phyloP scores from a whole-genome alignment of 1,284 basidiomycete species.

The Ceratobasidium sp. region DNA sequence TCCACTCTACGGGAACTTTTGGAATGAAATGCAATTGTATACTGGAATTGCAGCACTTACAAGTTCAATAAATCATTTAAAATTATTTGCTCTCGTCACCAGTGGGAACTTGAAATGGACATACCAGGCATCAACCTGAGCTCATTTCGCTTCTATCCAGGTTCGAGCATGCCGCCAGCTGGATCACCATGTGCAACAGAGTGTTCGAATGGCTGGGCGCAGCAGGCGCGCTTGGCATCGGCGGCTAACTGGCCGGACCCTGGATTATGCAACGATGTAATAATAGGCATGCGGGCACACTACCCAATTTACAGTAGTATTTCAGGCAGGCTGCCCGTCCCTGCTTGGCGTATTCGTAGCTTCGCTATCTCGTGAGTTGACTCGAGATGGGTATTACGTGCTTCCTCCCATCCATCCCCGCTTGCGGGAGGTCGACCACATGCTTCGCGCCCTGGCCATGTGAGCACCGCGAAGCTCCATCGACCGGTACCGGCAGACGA shows the following conservation, averaged over 20 bases:
- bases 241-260: not conserved
- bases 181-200: not conserved
- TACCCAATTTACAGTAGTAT: not conserved
- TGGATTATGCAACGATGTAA: not conserved
- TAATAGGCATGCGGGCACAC: not conserved
- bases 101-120: not conserved
- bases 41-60: not conserved
- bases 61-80: not conserved
- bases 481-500: constrained; percentile 5
- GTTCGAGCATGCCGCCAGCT: not conserved
- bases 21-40: not conserved
- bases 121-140: not conserved
- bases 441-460: constrained; percentile 9
- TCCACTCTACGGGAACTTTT: not conserved
- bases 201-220: constrained; percentile 20
- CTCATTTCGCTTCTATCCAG: not conserved
- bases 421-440: not conserved
- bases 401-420: not conserved
- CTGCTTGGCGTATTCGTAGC: not conserved
- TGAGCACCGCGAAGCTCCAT: not conserved
- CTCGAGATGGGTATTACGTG: not conserved
- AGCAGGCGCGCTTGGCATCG: constrained; percentile 28
- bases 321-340: too few relatives aligned
- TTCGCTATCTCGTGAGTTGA: not conserved
- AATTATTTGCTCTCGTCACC: not conserved